Conservation (phyloP, 2,329 filamentous ascomycete species). For the Dactylellina drechsleri region DNA sequence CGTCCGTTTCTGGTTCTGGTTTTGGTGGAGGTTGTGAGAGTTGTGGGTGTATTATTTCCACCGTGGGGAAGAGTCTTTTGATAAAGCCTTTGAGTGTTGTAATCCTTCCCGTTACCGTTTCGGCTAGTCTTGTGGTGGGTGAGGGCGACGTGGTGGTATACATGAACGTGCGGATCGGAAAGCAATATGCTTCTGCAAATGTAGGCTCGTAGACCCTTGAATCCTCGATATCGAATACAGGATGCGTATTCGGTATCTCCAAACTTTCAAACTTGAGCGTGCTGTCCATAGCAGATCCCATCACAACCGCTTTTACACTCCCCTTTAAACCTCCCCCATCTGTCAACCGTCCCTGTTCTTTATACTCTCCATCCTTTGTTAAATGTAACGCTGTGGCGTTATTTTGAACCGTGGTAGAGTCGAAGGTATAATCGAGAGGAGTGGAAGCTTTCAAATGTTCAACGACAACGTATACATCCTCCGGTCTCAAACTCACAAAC, state of each 20-base stretch:
- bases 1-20: not conserved
- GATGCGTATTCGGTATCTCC: conserved; percentile 16
- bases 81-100: conserved; percentile 13
- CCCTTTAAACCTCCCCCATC: not conserved
- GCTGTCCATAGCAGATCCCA: no score
- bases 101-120: no score
- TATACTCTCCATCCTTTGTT: not conserved
- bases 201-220: conserved; percentile 12
- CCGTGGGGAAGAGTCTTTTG: conserved; percentile 6
- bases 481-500: conserved; percentile 28
- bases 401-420: not conserved
- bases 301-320: conserved; percentile 11
- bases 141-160: not conserved
- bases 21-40: not conserved
- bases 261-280: conserved; percentile 10
- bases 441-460: conserved; percentile 12
- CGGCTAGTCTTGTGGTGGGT: no score
- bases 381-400: not conserved
- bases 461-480: conserved; percentile 21
- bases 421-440: not conserved
- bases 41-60: not conserved
- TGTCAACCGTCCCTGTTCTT: not conserved
- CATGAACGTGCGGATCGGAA: conserved; percentile 30
- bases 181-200: conserved; percentile 20
- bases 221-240: conserved; percentile 15